Base-by-base conservation (phyloP, 1,139 yeast genomes). In the Suhomyces terraborum region DNA sequence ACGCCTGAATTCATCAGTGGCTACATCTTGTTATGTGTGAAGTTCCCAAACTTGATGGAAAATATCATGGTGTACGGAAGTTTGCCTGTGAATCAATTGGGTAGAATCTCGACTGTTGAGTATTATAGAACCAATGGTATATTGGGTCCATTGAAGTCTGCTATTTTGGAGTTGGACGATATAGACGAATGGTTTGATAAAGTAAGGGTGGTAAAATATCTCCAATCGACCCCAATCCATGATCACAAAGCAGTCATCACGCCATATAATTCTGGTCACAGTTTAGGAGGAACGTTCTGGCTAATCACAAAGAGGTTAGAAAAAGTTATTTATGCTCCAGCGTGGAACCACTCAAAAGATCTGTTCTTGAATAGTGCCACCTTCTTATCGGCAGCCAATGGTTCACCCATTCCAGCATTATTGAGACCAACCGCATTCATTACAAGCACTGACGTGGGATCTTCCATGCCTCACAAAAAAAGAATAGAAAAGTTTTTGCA, bases 291-390 rank as follows among this genome's bases (percentile, higher is more conserved):
- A 7, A 82, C 88, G 0, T 77, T 85, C 41, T 93, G 98, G 98
- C 68, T 84, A 33, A 65, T 91, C 18, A 76, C 79, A 40, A 82
- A 82, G 49, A 82, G 85, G 50, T 77, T 84, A 19, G 97, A 93
- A 50, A 85, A 84, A 48, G 69, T 89, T 13, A 71, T 93, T 3
- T 88, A 89, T 61, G 96, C 97, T 0, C 93, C 95, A 4, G 82
- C 88, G 35, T 93, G 98, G 98, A 91, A 91, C 59, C 98, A 93
- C 60, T 84, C 97, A 1, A 81, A 82, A 48, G 98, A 93, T 55
- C 77, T 88, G 0, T 91, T 89, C 54, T 67, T 93, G 42, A 86
- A 85, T 52, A 79, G 87, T 42, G 93, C 97, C n/a, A 80, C 84
- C 12, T 74, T 89, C 40, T 64, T 86, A 36, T 61, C 73, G 7